phyloP scores from a whole-genome alignment of 1,284 basidiomycete species.

The Fistulina hepatica region DNA sequence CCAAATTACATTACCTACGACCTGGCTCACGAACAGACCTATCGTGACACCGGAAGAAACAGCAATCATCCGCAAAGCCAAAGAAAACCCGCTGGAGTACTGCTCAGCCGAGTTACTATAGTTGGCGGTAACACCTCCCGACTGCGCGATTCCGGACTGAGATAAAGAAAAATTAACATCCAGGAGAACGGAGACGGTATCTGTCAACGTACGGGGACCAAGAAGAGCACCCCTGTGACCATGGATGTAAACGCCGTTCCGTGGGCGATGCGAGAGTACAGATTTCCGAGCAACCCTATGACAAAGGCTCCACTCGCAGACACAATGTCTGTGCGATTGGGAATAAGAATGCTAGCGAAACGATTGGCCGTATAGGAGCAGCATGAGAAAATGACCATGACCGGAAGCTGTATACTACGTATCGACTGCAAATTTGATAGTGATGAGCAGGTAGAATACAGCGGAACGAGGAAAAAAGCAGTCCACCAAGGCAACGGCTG shows the following conservation, averaged over 20 bases:
- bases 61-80: conserved; percentile 70
- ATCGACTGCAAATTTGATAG: conserved; percentile 67
- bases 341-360: conserved; percentile 36
- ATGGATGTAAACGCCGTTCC: conserved; percentile 82
- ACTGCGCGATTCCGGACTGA: conserved; percentile 77
- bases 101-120: conserved; percentile 54
- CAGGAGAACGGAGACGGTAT: conserved; percentile 6
- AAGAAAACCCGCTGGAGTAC: conserved; percentile 56
- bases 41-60: conserved; percentile 83
- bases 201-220: conserved; percentile 55
- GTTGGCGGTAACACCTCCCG: conserved; percentile 68
- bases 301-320: conserved; percentile 73
- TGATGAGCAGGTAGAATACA: conserved; percentile 71
- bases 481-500: conserved; percentile 71
- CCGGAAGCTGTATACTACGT: conserved; percentile 55
- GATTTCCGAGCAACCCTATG: conserved; percentile 71
- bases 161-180: conserved; percentile 4
- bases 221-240: conserved; percentile 79
- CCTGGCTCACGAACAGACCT: conserved; percentile 71
- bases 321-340: conserved; percentile 46
- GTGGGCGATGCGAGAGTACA: conserved; percentile 66
- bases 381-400: conserved; percentile 76
- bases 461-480: conserved; percentile 65
- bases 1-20: conserved; percentile 31
- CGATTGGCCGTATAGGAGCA: conserved; percentile 64